A percentile compares a stretch with the other conserved stretches of the same genome.
These are phyloP conservation scores for Dendrobium chrysotoxum DNA, from an alignment of 106 monocot species.

Conservation along the genomic window DNA sequence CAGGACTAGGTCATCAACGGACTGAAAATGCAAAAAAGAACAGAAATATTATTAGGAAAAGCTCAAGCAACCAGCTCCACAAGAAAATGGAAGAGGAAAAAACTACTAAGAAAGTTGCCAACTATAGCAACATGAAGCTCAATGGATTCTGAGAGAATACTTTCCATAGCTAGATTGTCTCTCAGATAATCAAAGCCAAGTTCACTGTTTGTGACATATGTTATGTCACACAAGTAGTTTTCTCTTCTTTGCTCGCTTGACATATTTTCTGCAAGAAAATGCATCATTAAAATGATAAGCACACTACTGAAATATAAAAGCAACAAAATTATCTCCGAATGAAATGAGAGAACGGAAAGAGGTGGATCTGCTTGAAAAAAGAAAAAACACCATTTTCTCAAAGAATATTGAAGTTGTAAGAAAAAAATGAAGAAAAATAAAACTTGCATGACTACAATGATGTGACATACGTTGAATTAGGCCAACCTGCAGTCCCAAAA, in stretches of 20 bases:
- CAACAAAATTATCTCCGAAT: neutral
- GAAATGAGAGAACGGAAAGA: neutral
- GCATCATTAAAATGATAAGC: neutral
- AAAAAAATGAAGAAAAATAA: neutral
- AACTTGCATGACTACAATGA: conserved; percentile 9
- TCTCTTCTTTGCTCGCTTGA: conserved; percentile 86
- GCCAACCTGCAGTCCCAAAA: conserved; percentile 94
- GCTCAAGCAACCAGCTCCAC: neutral
- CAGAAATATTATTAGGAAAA: conserved; percentile 5
- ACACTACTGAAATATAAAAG: too few relatives aligned
- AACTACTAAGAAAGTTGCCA: neutral
- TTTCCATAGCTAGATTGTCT: conserved; percentile 94
- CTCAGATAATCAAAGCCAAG: conserved; percentile 96
- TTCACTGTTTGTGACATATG: conserved; percentile 98
- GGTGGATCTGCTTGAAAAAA: neutral
- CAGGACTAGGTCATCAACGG: conserved; percentile 83
- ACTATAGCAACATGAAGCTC: conserved; percentile 7
- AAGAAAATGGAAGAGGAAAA: conserved; percentile 8
- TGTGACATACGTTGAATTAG: conserved; percentile 96
- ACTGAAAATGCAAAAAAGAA: conserved; percentile 37
- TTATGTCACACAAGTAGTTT: conserved; percentile 90
- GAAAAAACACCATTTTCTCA: neutral
- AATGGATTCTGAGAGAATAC: conserved; percentile 18
- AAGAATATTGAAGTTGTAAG: neutral
- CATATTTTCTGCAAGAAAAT: conserved; percentile 76